Evolutionary conservation across 139 green algal species (phyloP).

Genomic region (Edaphochlamys debaryana): DNA sequence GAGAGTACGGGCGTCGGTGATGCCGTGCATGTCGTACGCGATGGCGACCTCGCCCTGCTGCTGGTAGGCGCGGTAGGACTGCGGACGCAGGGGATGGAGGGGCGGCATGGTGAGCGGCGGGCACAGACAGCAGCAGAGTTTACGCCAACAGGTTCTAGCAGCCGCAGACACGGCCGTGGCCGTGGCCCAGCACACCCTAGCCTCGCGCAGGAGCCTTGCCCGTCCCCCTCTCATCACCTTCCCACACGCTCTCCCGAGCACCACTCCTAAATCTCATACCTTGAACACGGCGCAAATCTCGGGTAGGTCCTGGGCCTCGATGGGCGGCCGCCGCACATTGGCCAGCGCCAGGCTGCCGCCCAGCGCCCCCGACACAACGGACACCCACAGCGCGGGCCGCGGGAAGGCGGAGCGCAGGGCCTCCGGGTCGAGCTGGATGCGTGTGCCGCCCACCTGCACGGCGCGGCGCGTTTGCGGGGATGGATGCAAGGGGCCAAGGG

Average conservation of each 20-base stretch:
- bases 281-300: slow-evolving; percentile 19
- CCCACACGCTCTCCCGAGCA: no score
- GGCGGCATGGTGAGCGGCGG: no score
- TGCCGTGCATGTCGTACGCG: neutral
- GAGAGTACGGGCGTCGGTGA: neutral
- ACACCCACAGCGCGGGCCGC: slow-evolving; percentile 11
- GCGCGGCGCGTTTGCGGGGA: neutral
- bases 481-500: no score
- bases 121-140: no score
- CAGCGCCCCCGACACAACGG: neutral
- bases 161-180: no score
- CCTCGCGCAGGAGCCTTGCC: no score
- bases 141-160: no score
- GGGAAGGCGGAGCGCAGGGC: neutral
- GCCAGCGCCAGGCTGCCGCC: neutral
- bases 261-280: no score
- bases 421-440: neutral
- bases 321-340: slow-evolving; percentile 18
- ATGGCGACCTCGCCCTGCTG: slow-evolving; percentile 5
- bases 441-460: neutral
- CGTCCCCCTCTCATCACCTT: no score
- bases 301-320: neutral
- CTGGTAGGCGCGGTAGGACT: slow-evolving; percentile 35
- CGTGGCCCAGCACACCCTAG: no score
- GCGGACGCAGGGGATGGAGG: neutral